Evolutionary conservation across 306 rosid species (phyloP), one percentile per base, ranked within the genome.

Genomic region (Canavalia gladiata): DNA sequence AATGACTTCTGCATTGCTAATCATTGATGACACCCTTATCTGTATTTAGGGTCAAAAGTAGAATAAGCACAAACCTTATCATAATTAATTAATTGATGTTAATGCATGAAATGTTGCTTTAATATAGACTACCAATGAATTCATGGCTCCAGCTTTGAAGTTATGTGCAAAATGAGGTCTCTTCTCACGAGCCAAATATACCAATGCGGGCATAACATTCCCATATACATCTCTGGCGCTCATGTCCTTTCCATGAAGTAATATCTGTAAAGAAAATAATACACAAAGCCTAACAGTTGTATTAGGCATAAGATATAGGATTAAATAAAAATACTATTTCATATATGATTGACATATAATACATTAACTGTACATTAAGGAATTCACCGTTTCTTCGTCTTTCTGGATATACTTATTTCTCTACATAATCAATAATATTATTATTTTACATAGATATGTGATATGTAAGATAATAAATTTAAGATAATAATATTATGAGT

Each of bases 131-230:
- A 92, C 98, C 97, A 95, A 31, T 11, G 98, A 88, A 86, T 95
- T 95, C 95, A 91, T 90, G 25, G 98, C 94, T 75, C 98, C 98
- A 7, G 97, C 97, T 87, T 94, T 94, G 89, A 87, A 94, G 85
- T 92, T 30, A 69, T 88, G 71, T 91, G 97, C 58, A 50, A 89
- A 80, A 72, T 86, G 92, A 12, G 97, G 97, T 42, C 98, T 88
- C 84, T 94, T 94, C 84, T 92, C 98, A 0, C 98, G 86, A 29
- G 97, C 94, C 83, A 94, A 81, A 86, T 94, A 94, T 50, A 92
- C 97, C 33, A 95, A 74, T 82, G 89, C 78, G 77, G 98, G 97
- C 85, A 95, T 56, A 43, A 13, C 70, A 54, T 70, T 67, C 5
- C 94, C 97, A 75, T 87, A 87, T 60, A 50, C 81, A 64, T 92